Conservation (phyloP, 805 yeast species). For the Saccharomycopsis sp. region DNA sequence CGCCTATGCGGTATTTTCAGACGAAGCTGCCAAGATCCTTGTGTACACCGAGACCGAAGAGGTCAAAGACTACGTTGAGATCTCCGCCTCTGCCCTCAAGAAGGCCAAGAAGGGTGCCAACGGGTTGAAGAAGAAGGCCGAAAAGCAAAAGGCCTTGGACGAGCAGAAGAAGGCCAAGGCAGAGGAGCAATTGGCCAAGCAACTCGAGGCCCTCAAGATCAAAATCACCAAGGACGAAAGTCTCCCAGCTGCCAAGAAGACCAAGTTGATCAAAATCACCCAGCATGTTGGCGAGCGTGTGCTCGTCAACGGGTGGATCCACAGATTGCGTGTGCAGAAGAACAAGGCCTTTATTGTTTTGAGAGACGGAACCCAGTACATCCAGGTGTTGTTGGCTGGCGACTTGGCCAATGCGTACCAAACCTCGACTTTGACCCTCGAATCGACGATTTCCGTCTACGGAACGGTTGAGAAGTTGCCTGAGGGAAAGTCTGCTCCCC, state of each 20-base stretch:
- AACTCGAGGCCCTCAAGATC: conserved; percentile 75
- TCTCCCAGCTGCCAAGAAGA: conserved; percentile 59
- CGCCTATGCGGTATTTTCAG: conserved; percentile 66
- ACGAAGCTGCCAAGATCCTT: conserved; percentile 42
- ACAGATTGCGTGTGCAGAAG: conserved; percentile 87
- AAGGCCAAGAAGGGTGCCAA: conserved; percentile 96
- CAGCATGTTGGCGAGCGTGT: conserved; percentile 63
- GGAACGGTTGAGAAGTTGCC: conserved; percentile 83
- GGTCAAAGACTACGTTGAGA: conserved; percentile 58
- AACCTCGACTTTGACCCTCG: conserved; percentile 80
- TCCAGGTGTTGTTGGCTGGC: conserved; percentile 84
- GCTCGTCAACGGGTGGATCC: conserved; percentile 88
- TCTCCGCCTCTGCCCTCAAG: conserved; percentile 85
- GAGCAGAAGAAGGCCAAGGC: conserved; percentile 46
- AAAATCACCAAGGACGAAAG: conserved; percentile 65
- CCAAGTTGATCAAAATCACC: conserved; percentile 55
- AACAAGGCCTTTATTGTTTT: conserved; percentile 84
- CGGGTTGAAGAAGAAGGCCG: conserved; percentile 67
- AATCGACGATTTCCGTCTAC: conserved; percentile 71
- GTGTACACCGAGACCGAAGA: conserved; percentile 58
- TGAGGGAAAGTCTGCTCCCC: conserved; percentile 96
- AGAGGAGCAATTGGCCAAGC: conserved; percentile 65
- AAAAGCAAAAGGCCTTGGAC: conserved; percentile 48
- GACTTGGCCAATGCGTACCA: conserved; percentile 87
- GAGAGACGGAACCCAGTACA: conserved; percentile 90